Conservation (phyloP, 768 basidiomycete genomes). For the Cyclocybe cylindracea region DNA sequence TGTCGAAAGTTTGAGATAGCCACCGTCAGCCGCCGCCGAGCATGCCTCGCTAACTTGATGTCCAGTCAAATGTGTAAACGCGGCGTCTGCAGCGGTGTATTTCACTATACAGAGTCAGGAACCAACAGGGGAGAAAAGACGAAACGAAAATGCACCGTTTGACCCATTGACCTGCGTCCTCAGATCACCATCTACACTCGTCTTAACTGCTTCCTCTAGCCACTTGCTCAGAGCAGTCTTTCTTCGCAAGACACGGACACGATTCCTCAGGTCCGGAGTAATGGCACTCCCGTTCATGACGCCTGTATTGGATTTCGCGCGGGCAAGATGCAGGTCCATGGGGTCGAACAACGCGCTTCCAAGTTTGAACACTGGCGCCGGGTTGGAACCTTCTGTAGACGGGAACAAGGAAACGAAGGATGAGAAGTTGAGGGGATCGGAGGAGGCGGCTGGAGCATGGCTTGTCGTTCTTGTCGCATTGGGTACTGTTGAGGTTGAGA, state of each 20-base stretch:
- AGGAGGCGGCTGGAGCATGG: constrained; percentile 24
- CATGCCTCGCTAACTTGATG: constrained; percentile 87
- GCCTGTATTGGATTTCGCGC: constrained; percentile 20
- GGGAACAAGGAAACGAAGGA: constrained; percentile 77
- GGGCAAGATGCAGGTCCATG: constrained; percentile 62
- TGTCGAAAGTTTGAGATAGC: constrained; percentile 84
- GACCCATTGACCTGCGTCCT: constrained; percentile 30
- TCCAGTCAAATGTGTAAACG: constrained; percentile 83
- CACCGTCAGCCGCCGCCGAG: constrained; percentile 68
- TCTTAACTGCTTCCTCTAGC: constrained; percentile 74
- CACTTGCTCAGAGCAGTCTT: constrained; percentile 82
- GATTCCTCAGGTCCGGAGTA: constrained; percentile 62
- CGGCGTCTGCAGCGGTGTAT: constrained; percentile 44
- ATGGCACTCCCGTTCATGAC: constrained; percentile 31
- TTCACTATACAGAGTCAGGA: constrained; percentile 25
- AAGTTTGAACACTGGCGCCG: constrained; percentile 85
- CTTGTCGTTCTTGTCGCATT: constrained; percentile 7
- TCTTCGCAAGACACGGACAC: constrained; percentile 64
- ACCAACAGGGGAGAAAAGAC: background rate
- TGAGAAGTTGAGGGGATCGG: constrained; percentile 65
- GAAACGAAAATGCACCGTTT: constrained; percentile 19
- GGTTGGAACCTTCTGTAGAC: constrained; percentile 66
- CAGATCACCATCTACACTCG: constrained; percentile 73
- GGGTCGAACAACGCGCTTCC: constrained; percentile 88
- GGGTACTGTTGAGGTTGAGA: constrained; percentile 24